These are phyloP conservation scores for Ceratocystis cubensis DNA, from an alignment of 2,329 filamentous ascomycete species.

Conservation along the genomic window DNA sequence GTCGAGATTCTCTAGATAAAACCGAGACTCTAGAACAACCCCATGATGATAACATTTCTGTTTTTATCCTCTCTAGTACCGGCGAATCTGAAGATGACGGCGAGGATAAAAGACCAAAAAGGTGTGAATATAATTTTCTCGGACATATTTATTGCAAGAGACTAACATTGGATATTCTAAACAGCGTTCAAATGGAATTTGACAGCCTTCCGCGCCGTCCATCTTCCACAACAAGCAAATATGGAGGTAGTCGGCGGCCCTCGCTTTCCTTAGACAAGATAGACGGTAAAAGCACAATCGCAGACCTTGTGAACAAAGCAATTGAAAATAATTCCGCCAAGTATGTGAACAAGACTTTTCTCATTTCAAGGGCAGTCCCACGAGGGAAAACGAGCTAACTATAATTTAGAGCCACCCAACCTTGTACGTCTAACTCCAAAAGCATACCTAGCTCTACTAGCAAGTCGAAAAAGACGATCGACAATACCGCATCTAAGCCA, in stretches of 20 bases:
- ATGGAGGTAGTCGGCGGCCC: not conserved
- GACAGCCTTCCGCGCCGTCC: not conserved
- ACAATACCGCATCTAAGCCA: not conserved
- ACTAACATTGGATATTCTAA: not conserved
- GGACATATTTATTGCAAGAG: too few species aligned
- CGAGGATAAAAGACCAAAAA: not conserved
- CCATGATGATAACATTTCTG: slow-evolving; percentile 1
- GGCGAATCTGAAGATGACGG: not conserved
- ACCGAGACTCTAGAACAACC: not conserved
- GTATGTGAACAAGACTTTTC: not conserved
- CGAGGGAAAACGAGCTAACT: not conserved
- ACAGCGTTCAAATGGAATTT: not conserved
- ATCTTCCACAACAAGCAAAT: not conserved
- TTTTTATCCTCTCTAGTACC: slow-evolving; percentile 6
- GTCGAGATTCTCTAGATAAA: not conserved
- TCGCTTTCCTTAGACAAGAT: not conserved
- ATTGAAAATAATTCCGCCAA: not conserved
- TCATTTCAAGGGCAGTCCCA: too few species aligned
- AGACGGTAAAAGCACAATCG: not conserved
- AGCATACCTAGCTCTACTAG: not conserved
- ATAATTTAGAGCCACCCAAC: not conserved
- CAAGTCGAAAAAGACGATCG: not conserved
- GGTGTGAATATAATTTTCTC: not conserved
- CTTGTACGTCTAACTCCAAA: not conserved
- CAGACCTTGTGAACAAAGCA: not conserved